Percentiles rank a stretch among this genome's conserved stretches.
Conservation (phyloP, 768 basidiomycete genomes). For the Candolleomyces efflorescens region DNA sequence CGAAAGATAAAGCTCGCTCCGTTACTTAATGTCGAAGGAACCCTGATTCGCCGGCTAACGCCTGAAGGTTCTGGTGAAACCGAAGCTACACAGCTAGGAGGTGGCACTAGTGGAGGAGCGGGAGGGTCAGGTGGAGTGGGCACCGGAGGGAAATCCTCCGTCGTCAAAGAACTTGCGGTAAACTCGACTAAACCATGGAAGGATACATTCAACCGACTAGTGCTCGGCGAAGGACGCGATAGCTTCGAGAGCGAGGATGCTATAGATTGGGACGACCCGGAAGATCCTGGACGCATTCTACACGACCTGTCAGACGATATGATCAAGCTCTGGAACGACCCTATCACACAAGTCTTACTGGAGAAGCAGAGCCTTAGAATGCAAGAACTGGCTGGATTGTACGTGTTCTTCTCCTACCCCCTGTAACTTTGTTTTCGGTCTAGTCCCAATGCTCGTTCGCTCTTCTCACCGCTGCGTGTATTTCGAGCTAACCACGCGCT, state of each 20-base stretch:
- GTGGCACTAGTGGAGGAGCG: not conserved
- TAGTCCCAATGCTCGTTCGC: not conserved
- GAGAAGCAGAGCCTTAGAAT: constrained; percentile 50
- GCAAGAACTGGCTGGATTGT: constrained; percentile 75
- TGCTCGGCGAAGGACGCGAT: constrained; percentile 18
- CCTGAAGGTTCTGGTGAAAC: constrained; percentile 35
- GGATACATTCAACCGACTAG: constrained; percentile 34
- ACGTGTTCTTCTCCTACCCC: constrained; percentile 23
- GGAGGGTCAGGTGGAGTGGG: constrained; percentile 16
- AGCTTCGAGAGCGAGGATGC: constrained; percentile 26
- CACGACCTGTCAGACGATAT: constrained; percentile 62
- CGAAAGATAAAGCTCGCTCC: constrained; percentile 58
- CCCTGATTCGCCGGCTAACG: constrained; percentile 53
- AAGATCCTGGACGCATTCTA: constrained; percentile 55
- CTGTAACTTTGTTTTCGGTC: not conserved
- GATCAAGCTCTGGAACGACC: constrained; percentile 58
- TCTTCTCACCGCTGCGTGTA: not conserved
- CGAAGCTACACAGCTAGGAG: constrained; percentile 17
- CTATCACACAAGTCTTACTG: constrained; percentile 47
- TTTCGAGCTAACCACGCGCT: not conserved
- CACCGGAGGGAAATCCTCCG: constrained; percentile 15
- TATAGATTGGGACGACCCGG: constrained; percentile 42
- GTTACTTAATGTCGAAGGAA: constrained; percentile 57
- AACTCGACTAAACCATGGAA: constrained; percentile 53
- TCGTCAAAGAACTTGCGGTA: constrained; percentile 45